phyloP scores from a whole-genome alignment of 2,329 filamentous ascomycete genomes.

The Cladophialophora psammophila region DNA sequence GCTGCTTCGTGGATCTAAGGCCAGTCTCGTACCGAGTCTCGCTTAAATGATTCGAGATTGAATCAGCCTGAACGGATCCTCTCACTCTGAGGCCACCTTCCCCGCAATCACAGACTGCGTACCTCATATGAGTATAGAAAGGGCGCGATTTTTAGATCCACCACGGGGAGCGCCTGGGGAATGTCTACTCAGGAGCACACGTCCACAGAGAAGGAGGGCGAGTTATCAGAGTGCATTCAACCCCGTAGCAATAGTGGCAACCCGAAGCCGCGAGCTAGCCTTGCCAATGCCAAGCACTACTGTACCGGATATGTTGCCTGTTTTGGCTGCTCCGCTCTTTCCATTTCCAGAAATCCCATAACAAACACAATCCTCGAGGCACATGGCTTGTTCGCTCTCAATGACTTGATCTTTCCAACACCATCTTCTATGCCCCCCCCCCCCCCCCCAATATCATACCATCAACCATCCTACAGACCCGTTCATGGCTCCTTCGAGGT shows the following conservation, averaged over 20 bases:
- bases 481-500: constrained; percentile 35
- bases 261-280: too few relatives aligned
- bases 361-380: constrained; percentile 15
- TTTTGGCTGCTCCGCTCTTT: constrained; percentile 3
- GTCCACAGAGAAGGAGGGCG: too few relatives aligned
- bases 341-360: constrained; percentile 20
- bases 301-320: constrained; percentile 10
- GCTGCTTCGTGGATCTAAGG: too few relatives aligned
- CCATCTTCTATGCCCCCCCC: constrained; percentile 24
- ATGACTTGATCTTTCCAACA: constrained; percentile 2
- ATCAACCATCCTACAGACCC: constrained; percentile 5
- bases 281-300: neutral
- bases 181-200: too few relatives aligned
- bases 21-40: neutral
- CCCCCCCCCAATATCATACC: constrained; percentile 25
- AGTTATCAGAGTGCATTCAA: too few relatives aligned
- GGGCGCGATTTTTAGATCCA: too few relatives aligned
- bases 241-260: neutral
- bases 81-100: too few relatives aligned
- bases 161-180: too few relatives aligned
- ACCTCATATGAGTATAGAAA: too few relatives aligned
- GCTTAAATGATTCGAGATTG: too few relatives aligned
- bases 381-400: neutral
- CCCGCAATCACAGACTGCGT: too few relatives aligned
- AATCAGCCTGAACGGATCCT: too few relatives aligned